These are phyloP conservation scores for Neopestalotiopsis rosae DNA, from an alignment of 2,329 filamentous ascomycete species.

Conservation along the genomic window DNA sequence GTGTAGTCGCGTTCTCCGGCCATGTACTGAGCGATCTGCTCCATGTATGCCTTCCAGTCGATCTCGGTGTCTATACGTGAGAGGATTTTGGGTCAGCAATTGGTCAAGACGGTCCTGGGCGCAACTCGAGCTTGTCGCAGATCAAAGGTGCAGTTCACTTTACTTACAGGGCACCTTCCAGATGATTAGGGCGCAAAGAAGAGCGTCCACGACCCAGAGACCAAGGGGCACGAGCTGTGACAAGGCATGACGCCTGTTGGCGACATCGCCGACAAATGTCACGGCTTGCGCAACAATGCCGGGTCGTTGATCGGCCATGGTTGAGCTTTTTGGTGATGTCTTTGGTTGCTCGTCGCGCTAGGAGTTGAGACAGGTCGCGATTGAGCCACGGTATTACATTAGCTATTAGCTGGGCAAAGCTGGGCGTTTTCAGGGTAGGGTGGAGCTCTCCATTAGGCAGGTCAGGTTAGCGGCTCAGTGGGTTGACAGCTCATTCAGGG, in stretches of 20 bases:
- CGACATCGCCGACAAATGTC: conserved; percentile 45
- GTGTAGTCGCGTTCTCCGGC: conserved; percentile 89
- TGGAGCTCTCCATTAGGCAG: not conserved
- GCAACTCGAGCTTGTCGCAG: not conserved
- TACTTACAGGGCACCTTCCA: conserved; percentile 81
- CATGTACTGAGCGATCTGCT: conserved; percentile 82
- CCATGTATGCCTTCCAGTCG: conserved; percentile 97
- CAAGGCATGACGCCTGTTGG: conserved; percentile 54
- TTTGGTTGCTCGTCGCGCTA: conserved; percentile 16
- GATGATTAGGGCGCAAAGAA: conserved; percentile 76
- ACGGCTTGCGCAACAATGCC: conserved; percentile 33
- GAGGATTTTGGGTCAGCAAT: not conserved
- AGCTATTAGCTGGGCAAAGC: not conserved
- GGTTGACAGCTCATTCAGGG: no score
- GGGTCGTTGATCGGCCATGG: conserved; percentile 31
- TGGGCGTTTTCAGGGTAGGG: not conserved
- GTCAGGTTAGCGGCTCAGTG: not conserved
- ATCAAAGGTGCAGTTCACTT: not conserved
- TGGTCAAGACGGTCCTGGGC: not conserved
- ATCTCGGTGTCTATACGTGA: conserved; percentile 83
- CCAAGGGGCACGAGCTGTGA: conserved; percentile 60
- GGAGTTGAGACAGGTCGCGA: conserved; percentile 20
- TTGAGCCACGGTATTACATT: conserved; percentile 3
- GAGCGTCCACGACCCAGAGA: conserved; percentile 72
- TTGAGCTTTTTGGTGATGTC: not conserved